A percentile compares a stretch with the other conserved stretches of the same genome.
Conservation (phyloP, 352 stramenopile species). For the Pythium myriotylum region DNA sequence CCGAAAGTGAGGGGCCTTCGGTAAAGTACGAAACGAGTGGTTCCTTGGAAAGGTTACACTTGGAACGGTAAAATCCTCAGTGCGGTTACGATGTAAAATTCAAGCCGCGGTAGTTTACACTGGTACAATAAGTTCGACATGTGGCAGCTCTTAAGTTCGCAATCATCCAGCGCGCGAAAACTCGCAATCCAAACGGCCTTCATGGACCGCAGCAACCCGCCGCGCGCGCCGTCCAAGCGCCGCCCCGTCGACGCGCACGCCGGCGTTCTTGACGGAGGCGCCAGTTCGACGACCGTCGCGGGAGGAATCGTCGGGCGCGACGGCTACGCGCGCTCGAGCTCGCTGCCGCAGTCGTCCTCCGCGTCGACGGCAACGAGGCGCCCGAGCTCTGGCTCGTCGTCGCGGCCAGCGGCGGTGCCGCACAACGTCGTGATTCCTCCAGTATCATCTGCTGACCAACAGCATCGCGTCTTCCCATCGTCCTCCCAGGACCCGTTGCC, state of each 20-base stretch:
- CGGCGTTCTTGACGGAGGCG: slow-evolving; percentile 4
- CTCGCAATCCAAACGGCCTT: slow-evolving; percentile 8
- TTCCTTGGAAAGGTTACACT: neutral
- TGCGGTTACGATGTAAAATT: neutral
- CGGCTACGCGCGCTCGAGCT: slow-evolving; percentile 7
- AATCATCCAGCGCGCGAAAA: slow-evolving; percentile 5
- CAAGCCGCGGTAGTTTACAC: neutral
- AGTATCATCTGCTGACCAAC: neutral
- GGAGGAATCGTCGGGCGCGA: slow-evolving; percentile 14
- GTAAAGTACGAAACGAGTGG: slow-evolving; percentile 40
- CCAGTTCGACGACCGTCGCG: no score
- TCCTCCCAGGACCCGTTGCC: slow-evolving; percentile 20
- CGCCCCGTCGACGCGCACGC: slow-evolving; percentile 19
- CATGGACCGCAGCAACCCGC: slow-evolving; percentile 30
- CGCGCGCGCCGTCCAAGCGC: slow-evolving; percentile 34
- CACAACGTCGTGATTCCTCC: slow-evolving; percentile 34
- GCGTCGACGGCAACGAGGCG: slow-evolving; percentile 12
- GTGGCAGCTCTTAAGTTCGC: slow-evolving; percentile 11
- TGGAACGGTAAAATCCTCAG: neutral
- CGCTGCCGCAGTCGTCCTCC: slow-evolving; percentile 4
- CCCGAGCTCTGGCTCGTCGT: slow-evolving; percentile 16
- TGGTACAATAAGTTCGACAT: neutral
- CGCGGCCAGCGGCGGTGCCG: slow-evolving; percentile 1
- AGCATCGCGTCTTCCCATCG: slow-evolving; percentile 3
- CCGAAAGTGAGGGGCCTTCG: slow-evolving; percentile 24